Evolutionary conservation across 768 basidiomycete genomes (phyloP).

Genomic region (Hericium coralloides): DNA sequence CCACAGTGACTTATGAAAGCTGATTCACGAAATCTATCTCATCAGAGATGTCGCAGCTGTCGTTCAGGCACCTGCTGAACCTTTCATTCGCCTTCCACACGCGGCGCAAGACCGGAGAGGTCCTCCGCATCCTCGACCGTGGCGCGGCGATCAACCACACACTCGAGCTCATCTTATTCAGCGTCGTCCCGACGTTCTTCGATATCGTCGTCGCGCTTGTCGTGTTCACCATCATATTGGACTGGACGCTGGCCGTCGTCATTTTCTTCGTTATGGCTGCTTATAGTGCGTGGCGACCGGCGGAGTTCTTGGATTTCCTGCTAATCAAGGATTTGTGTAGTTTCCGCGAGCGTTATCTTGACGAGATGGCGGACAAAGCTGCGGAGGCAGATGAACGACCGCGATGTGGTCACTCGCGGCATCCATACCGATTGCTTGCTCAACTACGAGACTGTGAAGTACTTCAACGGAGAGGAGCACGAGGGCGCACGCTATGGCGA

Average conservation of each 20-base stretch:
- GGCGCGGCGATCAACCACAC: conserved; percentile 83
- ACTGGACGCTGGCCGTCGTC: conserved; percentile 57
- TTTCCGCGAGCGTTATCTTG: conserved; percentile 42
- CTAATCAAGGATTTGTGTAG: conserved; percentile 19
- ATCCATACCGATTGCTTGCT: conserved; percentile 78
- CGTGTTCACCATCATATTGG: conserved; percentile 53
- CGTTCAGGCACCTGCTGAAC: conserved; percentile 81
- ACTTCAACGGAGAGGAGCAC: conserved; percentile 80
- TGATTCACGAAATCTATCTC: background rate
- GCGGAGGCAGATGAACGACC: conserved; percentile 75
- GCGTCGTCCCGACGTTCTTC: conserved; percentile 70
- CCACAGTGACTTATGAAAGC: background rate
- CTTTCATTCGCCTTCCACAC: conserved; percentile 81
- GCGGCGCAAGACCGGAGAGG: conserved; percentile 77
- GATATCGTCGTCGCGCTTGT: conserved; percentile 69
- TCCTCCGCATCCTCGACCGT: conserved; percentile 73
- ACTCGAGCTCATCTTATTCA: conserved; percentile 78
- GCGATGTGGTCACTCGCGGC: conserved; percentile 73
- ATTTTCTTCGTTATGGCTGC: conserved; percentile 66
- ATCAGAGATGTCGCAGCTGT: conserved; percentile 76
- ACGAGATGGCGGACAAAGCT: conserved; percentile 68
- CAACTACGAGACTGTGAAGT: conserved; percentile 83
- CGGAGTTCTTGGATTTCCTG: background rate
- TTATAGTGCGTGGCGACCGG: conserved; percentile 40
- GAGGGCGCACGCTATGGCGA: conserved; percentile 64